Evolutionary conservation across 2,329 filamentous ascomycete genomes (phyloP).

Genomic region (Fusarium mexicanum): DNA sequence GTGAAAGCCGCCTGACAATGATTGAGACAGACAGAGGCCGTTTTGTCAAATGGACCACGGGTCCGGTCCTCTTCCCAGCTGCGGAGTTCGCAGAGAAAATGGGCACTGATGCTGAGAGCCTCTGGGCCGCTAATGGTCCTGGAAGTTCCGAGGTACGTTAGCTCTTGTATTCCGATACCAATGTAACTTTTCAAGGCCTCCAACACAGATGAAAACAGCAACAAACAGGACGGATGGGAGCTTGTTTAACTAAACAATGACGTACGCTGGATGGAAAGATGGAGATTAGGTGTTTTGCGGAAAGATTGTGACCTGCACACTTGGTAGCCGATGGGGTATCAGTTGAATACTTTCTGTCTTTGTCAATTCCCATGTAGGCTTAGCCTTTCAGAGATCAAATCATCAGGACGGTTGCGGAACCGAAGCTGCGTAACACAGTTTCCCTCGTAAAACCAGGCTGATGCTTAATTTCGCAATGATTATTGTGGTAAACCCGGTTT

Average conservation of each 20-base stretch:
- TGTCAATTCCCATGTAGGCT: not conserved
- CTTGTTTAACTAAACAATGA: not conserved
- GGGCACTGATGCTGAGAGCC: not conserved
- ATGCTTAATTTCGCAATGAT: not conserved
- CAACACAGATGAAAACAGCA: too few species aligned
- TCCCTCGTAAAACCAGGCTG: not conserved
- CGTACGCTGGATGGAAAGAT: too few species aligned
- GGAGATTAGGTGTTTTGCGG: not conserved
- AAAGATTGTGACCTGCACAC: too few species aligned
- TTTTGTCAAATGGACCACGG: not conserved
- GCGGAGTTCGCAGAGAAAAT: not conserved
- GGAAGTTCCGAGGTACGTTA: not conserved
- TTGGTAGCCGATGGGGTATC: too few species aligned
- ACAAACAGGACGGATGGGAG: not conserved
- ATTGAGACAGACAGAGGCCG: not conserved
- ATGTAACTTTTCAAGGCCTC: too few species aligned
- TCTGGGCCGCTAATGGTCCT: not conserved
- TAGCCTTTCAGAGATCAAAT: not conserved
- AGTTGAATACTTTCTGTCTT: not conserved
- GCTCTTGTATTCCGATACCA: fast-evolving
- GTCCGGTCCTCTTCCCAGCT: not conserved
- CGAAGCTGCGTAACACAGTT: not conserved
- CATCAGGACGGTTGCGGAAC: not conserved
- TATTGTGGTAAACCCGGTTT: too few species aligned
- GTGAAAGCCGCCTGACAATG: not conserved